Base-by-base conservation (phyloP, 768 basidiomycete species). In the Pilatotrama ljubarskyi region DNA sequence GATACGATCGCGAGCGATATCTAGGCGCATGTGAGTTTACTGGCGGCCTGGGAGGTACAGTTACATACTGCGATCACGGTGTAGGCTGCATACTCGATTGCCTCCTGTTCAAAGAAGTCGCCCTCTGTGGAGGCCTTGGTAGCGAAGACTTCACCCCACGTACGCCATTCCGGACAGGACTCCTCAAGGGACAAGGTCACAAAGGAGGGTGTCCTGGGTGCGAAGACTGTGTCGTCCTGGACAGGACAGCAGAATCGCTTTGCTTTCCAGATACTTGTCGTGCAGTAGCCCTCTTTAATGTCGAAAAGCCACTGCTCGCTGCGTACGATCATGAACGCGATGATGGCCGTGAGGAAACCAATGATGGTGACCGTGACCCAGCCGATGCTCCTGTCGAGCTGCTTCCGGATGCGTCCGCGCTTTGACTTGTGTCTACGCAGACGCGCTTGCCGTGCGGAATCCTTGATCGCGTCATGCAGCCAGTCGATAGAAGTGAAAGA, bases 401-500 rank as follows among this genome's bases (percentile, higher is more conserved):
- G 74, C 26, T 90, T 82, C 20, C 80, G 80, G 29, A 89, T 62
- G 37, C 80, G 82, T 1, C 91, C 87, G 18, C 90, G 83, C 35
- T 86, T 17, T 1, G 94, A 91, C 66, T 84, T 87, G 57, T 85
- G 82, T 49, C 77, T 81, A 61, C 92, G 80, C 17, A 96, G 78
- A 50, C 84, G 81, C 35, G 88, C 83, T 64, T 90, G 88, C 26
- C 95, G 89, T 8, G 84, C 83, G 0, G 93, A 93, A 69, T 96
- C 93, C 73, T 97, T 95, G 77, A 98, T 93, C 40, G 92, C 84
- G 76, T 98, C 96, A 68, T 98, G 96, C 54, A 98, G 78, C 96
- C 95, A 98, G 73, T 98, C 95, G 57, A 96, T 89, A 18, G 91
- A 93, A 0, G 91, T 87, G 76, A 87, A 96, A 2, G 90, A 91